Evolutionary conservation across 2,329 filamentous ascomycete genomes (phyloP), one percentile per base, ranked within the genome.

Genomic region (Aspergillus phoenicis): DNA sequence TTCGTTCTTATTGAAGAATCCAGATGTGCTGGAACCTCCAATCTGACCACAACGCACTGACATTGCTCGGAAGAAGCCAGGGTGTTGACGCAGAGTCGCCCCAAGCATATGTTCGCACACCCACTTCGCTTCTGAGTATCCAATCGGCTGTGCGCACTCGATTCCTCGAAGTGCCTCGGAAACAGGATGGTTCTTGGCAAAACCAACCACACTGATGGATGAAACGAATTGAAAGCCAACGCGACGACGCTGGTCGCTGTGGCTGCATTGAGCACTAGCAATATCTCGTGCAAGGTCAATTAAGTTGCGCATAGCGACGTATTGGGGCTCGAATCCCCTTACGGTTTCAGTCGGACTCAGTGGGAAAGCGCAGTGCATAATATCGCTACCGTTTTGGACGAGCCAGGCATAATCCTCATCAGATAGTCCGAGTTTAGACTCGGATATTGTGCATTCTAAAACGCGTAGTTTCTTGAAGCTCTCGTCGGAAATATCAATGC

Each of bases 1-100:
- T 66, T 86, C 83, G 39, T 77, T 75, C 0, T 78, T 74, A 63
- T 86, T 86, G 84, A 84, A 87, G 66, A 80, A 81, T 0, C 84
- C 84, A 60, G 72, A 84, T 0, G 60, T 72, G 6, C 65, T 78
- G 0, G 78, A 82, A 0, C 84, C 84, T 0, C 83, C 76, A 33
- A 86, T 81, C 68, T 87, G 84, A 0, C 81, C 84, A 0, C 80
- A 70, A 0, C 84, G 77, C 0, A 82, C 79, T 0, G 66, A 68
- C 72, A 78, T 80, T 0, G 79, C 60, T 13, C 74, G 76, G 71
- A 85, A 84, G 1, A 63, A 70, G 1, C 73, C 58, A 0, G 78
- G 78, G 61, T 80, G 68, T 15, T 70, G 64, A 59, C 80, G 77
- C 2, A 84, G 68, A 0, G 83, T 85, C 52, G 74, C 70, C 49